Conservation (phyloP, 495 filamentous ascomycete genomes). For the Talaromyces proteolyticus region DNA sequence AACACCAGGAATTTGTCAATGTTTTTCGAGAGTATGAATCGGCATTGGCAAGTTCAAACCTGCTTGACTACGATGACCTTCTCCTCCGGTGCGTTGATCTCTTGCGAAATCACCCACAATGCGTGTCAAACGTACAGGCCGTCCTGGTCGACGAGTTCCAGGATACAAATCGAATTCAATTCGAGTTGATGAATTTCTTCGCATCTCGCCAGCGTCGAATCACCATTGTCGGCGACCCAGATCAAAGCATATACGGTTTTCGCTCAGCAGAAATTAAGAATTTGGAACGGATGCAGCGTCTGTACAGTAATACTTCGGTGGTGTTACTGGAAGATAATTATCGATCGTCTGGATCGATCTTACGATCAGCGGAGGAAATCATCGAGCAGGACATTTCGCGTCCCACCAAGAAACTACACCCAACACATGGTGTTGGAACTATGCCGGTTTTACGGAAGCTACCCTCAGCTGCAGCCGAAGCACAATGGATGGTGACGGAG, state of each 20-base stretch:
- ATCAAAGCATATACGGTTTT: slow-evolving; percentile 98
- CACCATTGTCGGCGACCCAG: slow-evolving; percentile 94
- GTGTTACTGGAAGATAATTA: slow-evolving; percentile 95
- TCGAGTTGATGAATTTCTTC: slow-evolving; percentile 89
- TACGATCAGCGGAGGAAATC: slow-evolving; percentile 72
- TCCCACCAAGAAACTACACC: slow-evolving; percentile 69
- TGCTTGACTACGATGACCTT: slow-evolving; percentile 95
- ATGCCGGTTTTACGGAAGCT: slow-evolving; percentile 79
- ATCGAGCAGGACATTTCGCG: slow-evolving; percentile 87
- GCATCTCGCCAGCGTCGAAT: slow-evolving; percentile 66
- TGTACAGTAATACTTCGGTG: slow-evolving; percentile 71
- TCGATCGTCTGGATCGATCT: slow-evolving; percentile 85
- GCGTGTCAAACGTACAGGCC: slow-evolving; percentile 83
- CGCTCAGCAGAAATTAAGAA: slow-evolving; percentile 96
- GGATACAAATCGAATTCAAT: slow-evolving; percentile 94
- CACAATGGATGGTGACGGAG: slow-evolving; percentile 83
- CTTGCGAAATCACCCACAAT: slow-evolving; percentile 69
- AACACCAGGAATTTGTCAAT: slow-evolving; percentile 67
- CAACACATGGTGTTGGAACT: slow-evolving; percentile 77
- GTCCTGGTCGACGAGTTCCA: slow-evolving; percentile 98
- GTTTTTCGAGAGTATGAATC: slow-evolving; percentile 78
- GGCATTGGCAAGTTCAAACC: slow-evolving; percentile 66
- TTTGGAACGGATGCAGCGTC: slow-evolving; percentile 66
- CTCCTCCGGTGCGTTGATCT: slow-evolving; percentile 80
- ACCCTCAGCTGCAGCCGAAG: slow-evolving; percentile 67